Evolutionary conservation across 2,329 filamentous ascomycete species (phyloP), one percentile per base, ranked within the genome.

Genomic region (Basipetospora sp.): DNA sequence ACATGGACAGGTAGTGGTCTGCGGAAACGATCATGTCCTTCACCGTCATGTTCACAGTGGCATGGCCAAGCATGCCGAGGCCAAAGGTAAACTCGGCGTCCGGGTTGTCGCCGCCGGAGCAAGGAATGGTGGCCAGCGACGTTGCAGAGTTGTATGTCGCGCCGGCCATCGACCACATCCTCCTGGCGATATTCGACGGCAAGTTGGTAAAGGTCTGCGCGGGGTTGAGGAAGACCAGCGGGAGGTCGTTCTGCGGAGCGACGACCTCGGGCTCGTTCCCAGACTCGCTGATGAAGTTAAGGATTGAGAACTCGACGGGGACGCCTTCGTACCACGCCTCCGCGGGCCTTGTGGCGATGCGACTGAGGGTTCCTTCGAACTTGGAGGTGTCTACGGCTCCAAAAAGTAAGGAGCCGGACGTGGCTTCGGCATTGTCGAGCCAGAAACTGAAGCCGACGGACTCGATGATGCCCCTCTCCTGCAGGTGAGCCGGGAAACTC

Each of bases 381-480:
- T 77, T 74, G 15, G 60, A 71, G 3, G 66, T 71, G 54, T 87
- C 79, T 41, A 87, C 69, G 22, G 81, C 81, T 20, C 81, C 82
- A 47, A 87, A 87, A 2, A 87, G 59, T 38, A 87, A 74, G 41
- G 62, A 76, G 39, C 81, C 81, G 0, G 64, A 72, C 47, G 57
- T 71, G 17, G 78, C 63, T 43, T 76, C 66, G 5, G 83, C 58
- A 49, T 85, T 78, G 56, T 86, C 80, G n/a, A 86, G 62, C 74
- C 77, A 86, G 31, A 88, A 56, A 49, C 77, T 83, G 58, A 78
- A 87, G 2, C 79, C 76, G 38, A 69, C 77, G 15, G 77, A 74
- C n/a, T 67, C 56, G 45, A 82, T 83, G 34, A 67, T 37, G 5
- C 73, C 74, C 4, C 69, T 61, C 22, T 71, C 55, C 2, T 71